Conservation (phyloP, 371 early-diverging fungal species). For the Mucor irregularis region DNA sequence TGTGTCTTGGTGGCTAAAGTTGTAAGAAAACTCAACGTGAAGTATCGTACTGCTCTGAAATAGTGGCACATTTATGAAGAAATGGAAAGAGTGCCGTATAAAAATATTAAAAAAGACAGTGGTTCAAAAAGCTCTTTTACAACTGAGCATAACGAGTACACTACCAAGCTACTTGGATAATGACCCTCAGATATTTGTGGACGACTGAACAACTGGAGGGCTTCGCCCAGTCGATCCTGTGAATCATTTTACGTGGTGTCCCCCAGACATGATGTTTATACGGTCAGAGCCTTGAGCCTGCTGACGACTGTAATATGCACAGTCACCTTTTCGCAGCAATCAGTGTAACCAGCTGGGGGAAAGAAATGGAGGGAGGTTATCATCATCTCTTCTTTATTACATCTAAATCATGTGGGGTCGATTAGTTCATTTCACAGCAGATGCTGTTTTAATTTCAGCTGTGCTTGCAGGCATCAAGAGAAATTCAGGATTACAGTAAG, state of each 20-base stretch:
- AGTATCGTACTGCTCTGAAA: too few species aligned
- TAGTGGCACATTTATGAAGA: too few species aligned
- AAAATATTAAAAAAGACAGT: conserved; percentile 8
- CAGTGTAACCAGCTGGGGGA: not conserved
- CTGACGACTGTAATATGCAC: too few species aligned
- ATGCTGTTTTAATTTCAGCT: conserved; percentile 73
- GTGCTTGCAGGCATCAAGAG: conserved; percentile 77
- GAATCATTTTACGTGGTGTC: too few species aligned
- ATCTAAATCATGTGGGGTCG: conserved; percentile 52
- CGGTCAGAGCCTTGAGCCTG: too few species aligned
- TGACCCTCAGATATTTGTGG: conserved; percentile 12
- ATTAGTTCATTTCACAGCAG: conserved; percentile 67
- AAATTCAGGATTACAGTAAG: conserved; percentile 68
- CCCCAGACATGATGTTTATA: too few species aligned
- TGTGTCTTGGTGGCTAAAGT: too few species aligned
- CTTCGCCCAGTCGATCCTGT: too few species aligned
- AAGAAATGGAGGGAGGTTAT: not conserved
- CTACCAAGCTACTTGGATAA: conserved; percentile 7
- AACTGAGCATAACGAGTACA: conserved; percentile 6
- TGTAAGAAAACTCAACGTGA: too few species aligned
- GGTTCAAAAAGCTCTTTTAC: conserved; percentile 13
- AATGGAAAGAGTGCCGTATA: too few species aligned
- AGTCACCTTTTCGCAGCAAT: too few species aligned
- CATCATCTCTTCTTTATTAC: conserved; percentile 1
- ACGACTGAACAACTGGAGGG: too few species aligned